These are phyloP conservation scores for Colletotrichum aenigma DNA, from an alignment of 2,329 filamentous ascomycete species.

Conservation along the genomic window DNA sequence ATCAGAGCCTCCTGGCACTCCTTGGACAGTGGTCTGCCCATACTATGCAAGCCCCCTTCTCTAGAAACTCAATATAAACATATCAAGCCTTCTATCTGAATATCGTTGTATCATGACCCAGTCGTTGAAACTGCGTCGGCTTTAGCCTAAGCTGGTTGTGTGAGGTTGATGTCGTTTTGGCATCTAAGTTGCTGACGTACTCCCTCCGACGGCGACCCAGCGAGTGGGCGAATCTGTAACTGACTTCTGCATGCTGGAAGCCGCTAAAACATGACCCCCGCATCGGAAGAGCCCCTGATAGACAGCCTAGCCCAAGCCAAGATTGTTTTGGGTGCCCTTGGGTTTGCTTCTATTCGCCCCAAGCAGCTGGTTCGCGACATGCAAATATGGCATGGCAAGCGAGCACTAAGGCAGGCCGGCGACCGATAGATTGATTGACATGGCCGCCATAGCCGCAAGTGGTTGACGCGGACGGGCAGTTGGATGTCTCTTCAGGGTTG, in stretches of 20 bases:
- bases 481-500: neutral
- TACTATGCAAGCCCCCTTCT: neutral
- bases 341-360: neutral
- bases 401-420: neutral
- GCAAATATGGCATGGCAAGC: neutral
- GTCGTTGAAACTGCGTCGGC: neutral
- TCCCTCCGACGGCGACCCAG: neutral
- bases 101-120: neutral
- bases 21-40: neutral
- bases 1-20: neutral
- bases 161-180: neutral
- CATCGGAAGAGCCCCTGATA: slow-evolving; percentile 3
- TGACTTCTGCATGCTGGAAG: neutral
- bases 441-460: neutral
- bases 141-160: neutral
- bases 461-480: neutral
- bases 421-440: neutral
- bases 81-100: neutral
- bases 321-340: neutral
- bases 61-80: neutral
- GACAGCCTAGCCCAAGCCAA: neutral
- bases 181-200: neutral
- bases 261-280: slow-evolving; percentile 17
- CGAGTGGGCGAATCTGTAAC: slow-evolving; percentile 4
- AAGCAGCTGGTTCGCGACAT: neutral